A percentile compares a stretch with the other conserved stretches of the same genome.
Conservation (phyloP, 768 basidiomycete species). For the Suillus subaureus region DNA sequence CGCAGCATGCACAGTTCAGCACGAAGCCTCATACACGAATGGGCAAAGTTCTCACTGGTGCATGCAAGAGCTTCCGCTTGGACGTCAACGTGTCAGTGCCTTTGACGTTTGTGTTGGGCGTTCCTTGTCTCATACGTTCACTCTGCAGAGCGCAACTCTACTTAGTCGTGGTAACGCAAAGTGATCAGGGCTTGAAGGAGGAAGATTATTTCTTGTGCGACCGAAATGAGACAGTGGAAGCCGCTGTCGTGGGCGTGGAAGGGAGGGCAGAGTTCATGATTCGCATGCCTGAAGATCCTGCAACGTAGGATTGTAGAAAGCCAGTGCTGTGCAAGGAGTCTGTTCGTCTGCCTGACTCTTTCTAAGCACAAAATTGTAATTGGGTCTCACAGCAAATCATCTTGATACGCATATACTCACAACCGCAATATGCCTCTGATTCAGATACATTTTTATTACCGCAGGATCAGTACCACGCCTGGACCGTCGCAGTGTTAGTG, state of each 20-base stretch:
- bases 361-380: no score
- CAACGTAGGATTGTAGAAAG: background rate
- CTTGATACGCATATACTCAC: background rate
- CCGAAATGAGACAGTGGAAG: constrained; percentile 25
- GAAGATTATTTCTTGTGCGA: constrained; percentile 35
- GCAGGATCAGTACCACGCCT: background rate
- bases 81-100: constrained; percentile 23
- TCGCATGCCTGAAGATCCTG: constrained; percentile 4
- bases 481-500: background rate
- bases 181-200: constrained; percentile 24
- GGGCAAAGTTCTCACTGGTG: constrained; percentile 25
- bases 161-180: constrained; percentile 26
- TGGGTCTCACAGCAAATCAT: background rate
- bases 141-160: constrained; percentile 24
- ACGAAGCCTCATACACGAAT: constrained; percentile 35
- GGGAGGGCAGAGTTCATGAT: constrained; percentile 4
- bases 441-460: background rate
- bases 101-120: background rate
- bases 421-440: no score
- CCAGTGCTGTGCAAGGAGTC: background rate
- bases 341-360: background rate
- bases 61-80: constrained; percentile 33
- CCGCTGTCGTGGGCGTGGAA: constrained; percentile 25
- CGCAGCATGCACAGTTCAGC: constrained; percentile 35
- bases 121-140: background rate